Percentiles rank a stretch among this genome's conserved stretches.
These are phyloP conservation scores for Phytophthora palmivora DNA, from an alignment of 352 stramenopile species.

Conservation along the genomic window DNA sequence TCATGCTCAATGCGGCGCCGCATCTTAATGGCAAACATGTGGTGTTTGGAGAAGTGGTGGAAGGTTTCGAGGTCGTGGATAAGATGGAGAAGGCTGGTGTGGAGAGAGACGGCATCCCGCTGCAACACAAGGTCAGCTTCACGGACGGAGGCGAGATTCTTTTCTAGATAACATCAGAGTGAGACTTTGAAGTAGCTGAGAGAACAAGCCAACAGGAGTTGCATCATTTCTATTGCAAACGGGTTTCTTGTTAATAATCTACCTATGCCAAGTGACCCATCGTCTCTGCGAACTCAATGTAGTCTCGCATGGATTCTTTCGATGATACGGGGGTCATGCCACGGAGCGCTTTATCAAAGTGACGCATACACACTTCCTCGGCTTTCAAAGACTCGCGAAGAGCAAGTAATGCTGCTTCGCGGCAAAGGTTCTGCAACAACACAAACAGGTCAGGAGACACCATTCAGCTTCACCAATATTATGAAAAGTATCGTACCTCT, in stretches of 20 bases:
- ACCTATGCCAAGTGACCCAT: slow-evolving; percentile 63
- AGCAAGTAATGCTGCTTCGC: slow-evolving; percentile 78
- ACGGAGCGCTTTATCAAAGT: slow-evolving; percentile 65
- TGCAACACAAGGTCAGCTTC: slow-evolving; percentile 82
- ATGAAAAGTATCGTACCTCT: slow-evolving; percentile 54
- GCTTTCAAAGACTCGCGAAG: slow-evolving; percentile 76
- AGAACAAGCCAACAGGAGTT: background rate
- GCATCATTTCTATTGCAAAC: slow-evolving; percentile 25
- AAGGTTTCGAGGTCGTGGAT: slow-evolving; percentile 85
- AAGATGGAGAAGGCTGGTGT: slow-evolving; percentile 81
- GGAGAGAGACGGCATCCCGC: slow-evolving; percentile 59
- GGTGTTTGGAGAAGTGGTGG: slow-evolving; percentile 87
- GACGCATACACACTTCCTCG: slow-evolving; percentile 54
- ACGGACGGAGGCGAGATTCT: slow-evolving; percentile 78
- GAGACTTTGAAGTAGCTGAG: background rate
- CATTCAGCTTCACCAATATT: background rate
- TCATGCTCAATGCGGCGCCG: slow-evolving; percentile 88
- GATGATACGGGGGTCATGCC: slow-evolving; percentile 66
- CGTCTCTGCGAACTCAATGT: slow-evolving; percentile 62
- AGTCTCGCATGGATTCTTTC: slow-evolving; percentile 56
- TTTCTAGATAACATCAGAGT: slow-evolving; percentile 25
- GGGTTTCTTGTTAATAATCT: background rate
- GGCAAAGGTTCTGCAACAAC: slow-evolving; percentile 80
- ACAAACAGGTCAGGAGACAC: slow-evolving; percentile 9
- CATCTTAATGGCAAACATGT: slow-evolving; percentile 88